Conservation (phyloP, 2,329 filamentous ascomycete genomes). For the Clonostachys byssicola region DNA sequence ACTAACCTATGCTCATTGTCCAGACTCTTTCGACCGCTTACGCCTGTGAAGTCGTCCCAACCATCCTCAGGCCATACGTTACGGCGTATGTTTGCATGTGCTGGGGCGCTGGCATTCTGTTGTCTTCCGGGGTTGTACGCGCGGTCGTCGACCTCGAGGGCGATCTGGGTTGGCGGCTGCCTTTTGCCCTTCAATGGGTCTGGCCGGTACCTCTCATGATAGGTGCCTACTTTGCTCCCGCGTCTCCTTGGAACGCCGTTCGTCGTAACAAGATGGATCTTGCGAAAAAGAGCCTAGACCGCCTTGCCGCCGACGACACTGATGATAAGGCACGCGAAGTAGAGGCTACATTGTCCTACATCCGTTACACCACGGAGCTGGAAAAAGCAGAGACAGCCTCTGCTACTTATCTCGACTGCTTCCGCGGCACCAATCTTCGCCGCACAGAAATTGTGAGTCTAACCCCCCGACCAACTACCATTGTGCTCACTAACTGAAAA, state of each 20-base stretch:
- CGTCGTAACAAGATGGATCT: slow-evolving; percentile 24
- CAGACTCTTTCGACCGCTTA: slow-evolving; percentile 42
- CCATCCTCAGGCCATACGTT: slow-evolving; percentile 41
- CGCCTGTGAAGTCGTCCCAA: slow-evolving; percentile 40
- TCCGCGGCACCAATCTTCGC: slow-evolving; percentile 38
- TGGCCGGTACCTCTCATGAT: slow-evolving; percentile 33
- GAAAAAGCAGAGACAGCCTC: slow-evolving; percentile 33
- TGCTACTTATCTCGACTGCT: slow-evolving; percentile 39
- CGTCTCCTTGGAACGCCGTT: slow-evolving; percentile 39
- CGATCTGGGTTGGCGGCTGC: slow-evolving; percentile 34
- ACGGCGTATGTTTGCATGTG: slow-evolving; percentile 29
- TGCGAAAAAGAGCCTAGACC: slow-evolving; percentile 27
- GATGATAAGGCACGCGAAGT: slow-evolving; percentile 24
- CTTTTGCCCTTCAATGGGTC: slow-evolving; percentile 37
- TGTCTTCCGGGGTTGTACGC: slow-evolving; percentile 29
- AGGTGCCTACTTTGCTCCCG: slow-evolving; percentile 29
- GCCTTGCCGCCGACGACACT: slow-evolving; percentile 32
- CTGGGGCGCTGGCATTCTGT: slow-evolving; percentile 28
- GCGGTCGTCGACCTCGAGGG: slow-evolving; percentile 23
- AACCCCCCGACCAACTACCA: slow-evolving; percentile 32
- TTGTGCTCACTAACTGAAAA: slow-evolving; percentile 4
- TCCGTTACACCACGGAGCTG: slow-evolving; percentile 44
- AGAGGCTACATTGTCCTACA: slow-evolving; percentile 42
- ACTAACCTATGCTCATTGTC: not conserved
- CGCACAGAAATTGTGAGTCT: slow-evolving; percentile 40